Percentiles rank a stretch among this genome's conserved stretches.
These are phyloP conservation scores for Colletotrichum lindemuthianum DNA, from an alignment of 2,329 filamentous ascomycete genomes.

Conservation along the genomic window DNA sequence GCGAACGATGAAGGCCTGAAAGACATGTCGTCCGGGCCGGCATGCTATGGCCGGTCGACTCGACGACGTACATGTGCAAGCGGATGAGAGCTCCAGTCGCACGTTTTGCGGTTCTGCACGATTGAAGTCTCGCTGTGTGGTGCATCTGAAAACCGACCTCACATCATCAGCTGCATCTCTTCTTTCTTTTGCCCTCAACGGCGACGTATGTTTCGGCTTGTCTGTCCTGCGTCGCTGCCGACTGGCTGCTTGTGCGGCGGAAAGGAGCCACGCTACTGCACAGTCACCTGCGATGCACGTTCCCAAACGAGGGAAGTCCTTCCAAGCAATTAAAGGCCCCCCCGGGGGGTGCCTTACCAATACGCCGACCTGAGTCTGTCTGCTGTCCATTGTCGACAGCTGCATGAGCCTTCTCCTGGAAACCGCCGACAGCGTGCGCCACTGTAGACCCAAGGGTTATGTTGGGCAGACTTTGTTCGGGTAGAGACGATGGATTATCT, in stretches of 20 bases:
- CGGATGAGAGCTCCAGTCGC: too few relatives aligned
- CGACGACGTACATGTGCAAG: too few relatives aligned
- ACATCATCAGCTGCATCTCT: not conserved
- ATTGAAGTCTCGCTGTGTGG: too few relatives aligned
- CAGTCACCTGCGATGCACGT: conserved; percentile 20
- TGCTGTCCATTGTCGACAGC: not conserved
- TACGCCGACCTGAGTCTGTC: too few relatives aligned
- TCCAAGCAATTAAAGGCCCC: too few relatives aligned
- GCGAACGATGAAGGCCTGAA: too few relatives aligned
- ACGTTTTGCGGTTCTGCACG: too few relatives aligned
- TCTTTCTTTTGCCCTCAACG: not conserved
- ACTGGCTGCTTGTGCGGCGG: conserved; percentile 18
- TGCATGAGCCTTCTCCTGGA: conserved; percentile 11
- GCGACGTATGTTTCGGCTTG: not conserved
- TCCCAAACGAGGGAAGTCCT: not conserved
- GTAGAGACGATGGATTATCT: conserved; percentile 29
- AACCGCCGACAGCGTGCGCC: conserved; percentile 1
- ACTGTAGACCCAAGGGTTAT: not conserved
- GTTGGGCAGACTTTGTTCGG: conserved; percentile 24
- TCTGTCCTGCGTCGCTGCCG: conserved; percentile 4
- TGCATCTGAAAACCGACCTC: not conserved
- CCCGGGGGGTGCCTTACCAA: too few relatives aligned
- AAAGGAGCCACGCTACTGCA: conserved; percentile 19
- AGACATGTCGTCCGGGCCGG: too few relatives aligned
- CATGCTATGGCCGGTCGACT: too few relatives aligned